Base-by-base conservation (phyloP, 2,329 filamentous ascomycete species). In the Talaromyces rugulosus region DNA sequence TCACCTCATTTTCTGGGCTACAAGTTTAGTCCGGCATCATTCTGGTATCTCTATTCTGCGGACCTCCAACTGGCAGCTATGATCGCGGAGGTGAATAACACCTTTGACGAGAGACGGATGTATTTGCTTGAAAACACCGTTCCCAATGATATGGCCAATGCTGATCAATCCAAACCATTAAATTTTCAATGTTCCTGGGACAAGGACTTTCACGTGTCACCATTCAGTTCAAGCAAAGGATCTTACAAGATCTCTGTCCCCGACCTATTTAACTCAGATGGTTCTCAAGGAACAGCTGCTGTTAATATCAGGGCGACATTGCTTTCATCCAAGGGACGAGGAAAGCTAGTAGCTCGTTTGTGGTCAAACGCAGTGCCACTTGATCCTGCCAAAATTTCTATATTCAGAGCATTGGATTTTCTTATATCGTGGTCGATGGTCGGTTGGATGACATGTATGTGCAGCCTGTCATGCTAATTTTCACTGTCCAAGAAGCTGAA, bases 121-220 rank as follows among this genome's bases (percentile, higher is more conserved):
- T 55, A 52, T 36, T 16, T 60, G 52, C 34, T 60, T 12, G 36
- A 51, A 33, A 33, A 27, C 44, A n/a, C 44, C 5, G n/a, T 28
- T 14, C 12, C 34, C 2, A 5, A 31, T 27, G n/a, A 18, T 40
- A 52, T n/a, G n/a, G n/a, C n/a, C n/a, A n/a, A n/a, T n/a, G n/a
- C n/a, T n/a, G n/a, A n/a, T n/a, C n/a, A 7, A 40, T 27, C 28
- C 16, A 47, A 33, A 28, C 31, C n/a, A 60, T 42, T 18, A 28
- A 56, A 60, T n/a, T 60, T 60, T 31, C 36, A 50, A 34, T 40
- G 47, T 11, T 11, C 5, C 28, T 60, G 58, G 58, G 28, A 12
- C 34, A 60, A 60, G 30, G 58, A 60, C 4, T 47, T 60, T 54
- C 51, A 60, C 47, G 58, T 60, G 2, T 60, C 58, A 16, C 58